Evolutionary conservation across 129 eudicot genomes (phyloP), one percentile per base, ranked within the genome.

Genomic region (Pseudognaphalium luteoalbum): DNA sequence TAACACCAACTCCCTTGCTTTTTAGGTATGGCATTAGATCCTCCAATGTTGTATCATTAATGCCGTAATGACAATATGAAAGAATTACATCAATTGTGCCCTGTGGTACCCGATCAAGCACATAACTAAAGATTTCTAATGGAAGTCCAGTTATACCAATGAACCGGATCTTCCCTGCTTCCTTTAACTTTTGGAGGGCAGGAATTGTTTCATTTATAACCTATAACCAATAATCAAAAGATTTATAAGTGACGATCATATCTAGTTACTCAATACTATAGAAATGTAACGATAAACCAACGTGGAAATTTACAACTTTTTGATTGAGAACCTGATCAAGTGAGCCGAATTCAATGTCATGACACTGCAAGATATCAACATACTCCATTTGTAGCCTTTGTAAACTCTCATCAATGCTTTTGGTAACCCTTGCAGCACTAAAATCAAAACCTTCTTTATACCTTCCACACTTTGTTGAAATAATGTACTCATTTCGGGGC

Each of bases 61-160:
- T 85, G 59, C 92, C 58, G 14, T 89, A 89, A 81, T 94, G 99
- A 71, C 99, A 94, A 74, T 94, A 94, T 59, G 99, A 94, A 60
- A 94, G 83, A 67, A 94, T 79, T 37, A 91, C 99, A 81, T 94
- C 97, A 64, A 94, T 80, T 8, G 97, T 74, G 34, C 97, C 96
- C 0, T 83, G 83, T 20, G 97, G 93, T 33, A 94, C 96, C 33
- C 96, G 87, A 83, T 94, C 99, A 28, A 94, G 87, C 70, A 94
- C 99, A 33, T 94, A 94, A 72, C 78, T 83, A 80, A 91, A 94
- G 51, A 94, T 74, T 20, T 54, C 94, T 73, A 94, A 80, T 7
- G 99, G 99, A 80, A 94, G 97, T 81, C 97, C 99, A 7, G 99
- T 94, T 81, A 94, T 94, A 78, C 99, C 96, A 68, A 94, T 89